Conservation (phyloP, 495 filamentous ascomycete genomes). For the Umbilicaria muhlenbergii region DNA sequence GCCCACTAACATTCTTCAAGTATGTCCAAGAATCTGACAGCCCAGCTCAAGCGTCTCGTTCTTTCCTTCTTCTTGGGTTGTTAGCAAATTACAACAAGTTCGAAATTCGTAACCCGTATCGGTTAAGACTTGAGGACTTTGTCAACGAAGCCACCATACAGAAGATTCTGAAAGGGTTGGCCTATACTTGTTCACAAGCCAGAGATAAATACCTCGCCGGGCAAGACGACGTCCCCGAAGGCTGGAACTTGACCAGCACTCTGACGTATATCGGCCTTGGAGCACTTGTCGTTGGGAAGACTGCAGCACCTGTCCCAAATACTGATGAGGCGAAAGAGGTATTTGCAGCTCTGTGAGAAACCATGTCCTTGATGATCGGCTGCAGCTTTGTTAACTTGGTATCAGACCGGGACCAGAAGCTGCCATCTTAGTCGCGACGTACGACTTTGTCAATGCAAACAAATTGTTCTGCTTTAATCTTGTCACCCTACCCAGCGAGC, state of each 20-base stretch:
- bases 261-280: conserved; percentile 76
- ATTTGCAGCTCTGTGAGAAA: conserved; percentile 50
- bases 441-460: conserved; percentile 89
- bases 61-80: conserved; percentile 74
- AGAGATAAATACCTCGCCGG: conserved; percentile 73
- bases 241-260: conserved; percentile 70
- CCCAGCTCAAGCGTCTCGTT: conserved; percentile 43
- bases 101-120: conserved; percentile 95
- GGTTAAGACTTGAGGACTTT: conserved; percentile 89
- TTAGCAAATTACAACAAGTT: conserved; percentile 99
- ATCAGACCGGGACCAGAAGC: conserved; percentile 61
- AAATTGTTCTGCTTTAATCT: conserved; percentile 87
- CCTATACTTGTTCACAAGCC: conserved; percentile 44
- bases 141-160: conserved; percentile 81
- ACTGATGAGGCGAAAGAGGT: conserved; percentile 62
- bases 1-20: conserved; percentile 25
- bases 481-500: conserved; percentile 41
- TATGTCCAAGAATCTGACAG: conserved; percentile 71
- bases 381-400: conserved; percentile 14
- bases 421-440: conserved; percentile 66
- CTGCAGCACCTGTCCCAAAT: conserved; percentile 34
- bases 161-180: conserved; percentile 63
- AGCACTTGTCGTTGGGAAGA: conserved; percentile 47
- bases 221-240: conserved; percentile 82
- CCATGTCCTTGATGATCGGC: not conserved